Conservation (phyloP, 2,329 filamentous ascomycete genomes). For the Cercospora sp. region DNA sequence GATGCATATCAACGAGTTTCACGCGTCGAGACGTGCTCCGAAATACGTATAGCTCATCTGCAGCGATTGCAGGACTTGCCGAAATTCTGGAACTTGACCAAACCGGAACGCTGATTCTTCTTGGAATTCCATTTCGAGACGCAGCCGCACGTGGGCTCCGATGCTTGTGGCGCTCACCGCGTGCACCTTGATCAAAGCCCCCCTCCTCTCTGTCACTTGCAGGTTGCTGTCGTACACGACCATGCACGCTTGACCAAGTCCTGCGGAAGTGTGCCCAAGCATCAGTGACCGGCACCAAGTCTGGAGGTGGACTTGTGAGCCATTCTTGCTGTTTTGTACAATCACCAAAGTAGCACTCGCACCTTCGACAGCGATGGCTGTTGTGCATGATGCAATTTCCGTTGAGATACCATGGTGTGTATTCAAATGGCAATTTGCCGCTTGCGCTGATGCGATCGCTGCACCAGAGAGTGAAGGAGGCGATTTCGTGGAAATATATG, state of each 20-base stretch:
- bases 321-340: too few relatives aligned
- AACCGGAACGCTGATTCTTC: not conserved
- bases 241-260: not conserved
- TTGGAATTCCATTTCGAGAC: not conserved
- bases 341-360: too few relatives aligned
- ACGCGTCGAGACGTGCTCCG: not conserved
- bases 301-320: not conserved
- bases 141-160: not conserved
- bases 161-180: too few relatives aligned
- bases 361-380: not conserved
- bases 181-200: too few relatives aligned
- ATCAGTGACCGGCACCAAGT: not conserved
- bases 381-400: slow-evolving; percentile 2
- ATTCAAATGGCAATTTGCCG: not conserved
- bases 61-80: not conserved
- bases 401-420: not conserved
- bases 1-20: too few relatives aligned
- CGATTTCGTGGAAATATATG: too few relatives aligned
- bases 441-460: not conserved
- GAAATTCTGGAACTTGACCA: slow-evolving; percentile 3
- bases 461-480: slow-evolving; percentile 6
- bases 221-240: too few relatives aligned
- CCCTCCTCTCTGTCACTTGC: too few relatives aligned
- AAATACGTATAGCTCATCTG: slow-evolving; percentile 5
- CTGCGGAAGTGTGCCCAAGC: not conserved